Percentiles rank a stretch among this genome's conserved stretches.
Evolutionary conservation across 2,329 filamentous ascomycete species (phyloP).

Genomic region (Fonsecaea pedrosoi): DNA sequence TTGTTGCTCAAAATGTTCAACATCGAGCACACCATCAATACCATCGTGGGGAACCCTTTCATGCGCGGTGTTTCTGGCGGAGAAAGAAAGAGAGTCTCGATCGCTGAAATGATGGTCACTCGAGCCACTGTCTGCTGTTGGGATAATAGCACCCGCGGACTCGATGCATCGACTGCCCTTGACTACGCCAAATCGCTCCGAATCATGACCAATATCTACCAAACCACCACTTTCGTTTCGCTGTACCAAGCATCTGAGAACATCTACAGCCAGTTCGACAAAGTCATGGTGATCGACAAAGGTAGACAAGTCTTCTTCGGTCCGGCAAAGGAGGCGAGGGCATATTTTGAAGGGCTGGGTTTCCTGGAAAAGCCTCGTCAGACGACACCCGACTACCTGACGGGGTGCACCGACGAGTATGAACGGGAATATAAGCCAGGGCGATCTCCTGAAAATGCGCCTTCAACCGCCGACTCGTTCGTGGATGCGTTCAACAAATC

Average conservation of each 20-base stretch:
- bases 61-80: slow-evolving; percentile 81
- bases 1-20: slow-evolving; percentile 90
- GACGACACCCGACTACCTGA: slow-evolving; percentile 82
- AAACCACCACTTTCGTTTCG: slow-evolving; percentile 83
- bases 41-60: slow-evolving; percentile 82
- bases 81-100: slow-evolving; percentile 79
- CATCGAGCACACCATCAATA: slow-evolving; percentile 85
- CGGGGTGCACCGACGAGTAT: slow-evolving; percentile 82
- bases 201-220: slow-evolving; percentile 82
- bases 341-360: slow-evolving; percentile 78
- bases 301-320: slow-evolving; percentile 80
- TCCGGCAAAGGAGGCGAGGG: slow-evolving; percentile 68
- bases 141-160: slow-evolving; percentile 75
- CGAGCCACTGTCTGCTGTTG: slow-evolving; percentile 74
- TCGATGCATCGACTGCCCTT: slow-evolving; percentile 71
- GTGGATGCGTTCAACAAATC: slow-evolving; percentile 74
- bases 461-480: slow-evolving; percentile 71
- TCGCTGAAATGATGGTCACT: slow-evolving; percentile 82
- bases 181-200: slow-evolving; percentile 74
- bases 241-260: slow-evolving; percentile 86
- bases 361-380: slow-evolving; percentile 77
- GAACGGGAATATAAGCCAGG: slow-evolving; percentile 78
- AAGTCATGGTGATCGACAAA: slow-evolving; percentile 79
- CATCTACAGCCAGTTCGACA: slow-evolving; percentile 81
- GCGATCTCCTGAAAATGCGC: slow-evolving; percentile 69